Evolutionary conservation across 257 asterid genomes (phyloP), one percentile per base, ranked within the genome.

Genomic region (Echium plantagineum): DNA sequence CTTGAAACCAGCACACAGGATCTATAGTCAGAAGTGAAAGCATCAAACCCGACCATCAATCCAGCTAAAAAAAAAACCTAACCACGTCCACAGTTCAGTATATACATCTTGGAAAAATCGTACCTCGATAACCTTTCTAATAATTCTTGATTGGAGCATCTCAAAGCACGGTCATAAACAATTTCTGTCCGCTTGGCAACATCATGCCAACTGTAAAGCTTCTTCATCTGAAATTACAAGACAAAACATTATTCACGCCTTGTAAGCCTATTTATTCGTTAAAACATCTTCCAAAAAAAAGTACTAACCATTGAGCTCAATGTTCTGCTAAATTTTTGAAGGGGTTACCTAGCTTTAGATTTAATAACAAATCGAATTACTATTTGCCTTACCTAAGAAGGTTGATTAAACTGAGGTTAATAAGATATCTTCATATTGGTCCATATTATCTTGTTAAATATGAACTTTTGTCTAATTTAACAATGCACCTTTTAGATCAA

Each of bases 181-280:
- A 83, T 84, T 78, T 84, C 89, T 6, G 97, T 93, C 79, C 99
- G 83, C 65, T 71, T 80, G 64, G 97, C 96, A 62, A 93, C 97
- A 66, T 89, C 97, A 68, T 79, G 94, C 99, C 99, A 93, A 65
- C 97, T 93, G 68, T 89, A 89, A 42, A 93, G 90, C 66, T 83
- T 70, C 80, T 89, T 89, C 82, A 93, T 77, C 99, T 93, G 91
- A 61, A 58, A 15, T 52, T 52, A 64, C 69, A 68, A 61, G 21
- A 49, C 32, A 31, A 20, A 53, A 24, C 42, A 47, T 59, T 64
- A 28, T 32, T 61, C 63, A 47, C 35, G 22, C 31, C 21, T 26
- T 24, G 51, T 28, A 46, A 19, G 30, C 30, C 28, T 31, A 57
- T 16, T 6, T 2, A 18, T 5, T n/a, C 55, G 1, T 19, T n/a